Evolutionary conservation across 352 stramenopile species (phyloP).

Genomic region (Sclerospora graminicola): DNA sequence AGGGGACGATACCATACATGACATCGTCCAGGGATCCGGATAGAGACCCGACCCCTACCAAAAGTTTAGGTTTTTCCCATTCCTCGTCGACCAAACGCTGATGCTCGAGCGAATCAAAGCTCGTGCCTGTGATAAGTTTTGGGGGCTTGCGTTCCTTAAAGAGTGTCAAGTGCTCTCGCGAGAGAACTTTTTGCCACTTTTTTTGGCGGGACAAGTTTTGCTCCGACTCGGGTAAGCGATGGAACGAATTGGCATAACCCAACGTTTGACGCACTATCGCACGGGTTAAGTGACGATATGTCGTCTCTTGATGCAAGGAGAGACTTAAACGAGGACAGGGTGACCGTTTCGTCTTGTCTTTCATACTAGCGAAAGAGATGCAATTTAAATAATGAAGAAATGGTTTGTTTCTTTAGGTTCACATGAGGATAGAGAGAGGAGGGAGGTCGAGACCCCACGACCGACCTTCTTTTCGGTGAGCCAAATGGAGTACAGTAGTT

Average conservation of each 20-base stretch:
- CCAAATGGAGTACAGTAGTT: no score
- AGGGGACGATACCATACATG: conserved; percentile 40
- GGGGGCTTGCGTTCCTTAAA: conserved; percentile 31
- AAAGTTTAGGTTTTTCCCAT: conserved; percentile 36
- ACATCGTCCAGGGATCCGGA: conserved; percentile 48
- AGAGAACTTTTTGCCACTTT: conserved; percentile 35
- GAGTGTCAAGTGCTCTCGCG: conserved; percentile 26
- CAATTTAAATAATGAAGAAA: neutral
- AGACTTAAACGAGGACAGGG: conserved; percentile 27
- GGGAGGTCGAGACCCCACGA: no score
- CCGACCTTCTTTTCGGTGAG: no score
- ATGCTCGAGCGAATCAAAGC: conserved; percentile 18
- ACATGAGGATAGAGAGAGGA: no score
- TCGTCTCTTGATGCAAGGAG: conserved; percentile 10
- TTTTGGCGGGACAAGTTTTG: conserved; percentile 18
- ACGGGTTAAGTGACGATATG: conserved; percentile 17
- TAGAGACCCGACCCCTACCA: conserved; percentile 33
- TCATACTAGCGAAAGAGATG: conserved; percentile 15
- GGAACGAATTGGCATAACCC: conserved; percentile 20
- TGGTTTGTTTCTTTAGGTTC: no score
- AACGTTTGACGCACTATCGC: conserved; percentile 27
- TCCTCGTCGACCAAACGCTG: conserved; percentile 22
- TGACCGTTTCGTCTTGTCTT: no score
- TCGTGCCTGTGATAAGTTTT: conserved; percentile 17
- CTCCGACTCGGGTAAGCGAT: conserved; percentile 5